phyloP scores from a whole-genome alignment of 2,329 filamentous ascomycete species.

The Paecilomyces dactylethromorphus region DNA sequence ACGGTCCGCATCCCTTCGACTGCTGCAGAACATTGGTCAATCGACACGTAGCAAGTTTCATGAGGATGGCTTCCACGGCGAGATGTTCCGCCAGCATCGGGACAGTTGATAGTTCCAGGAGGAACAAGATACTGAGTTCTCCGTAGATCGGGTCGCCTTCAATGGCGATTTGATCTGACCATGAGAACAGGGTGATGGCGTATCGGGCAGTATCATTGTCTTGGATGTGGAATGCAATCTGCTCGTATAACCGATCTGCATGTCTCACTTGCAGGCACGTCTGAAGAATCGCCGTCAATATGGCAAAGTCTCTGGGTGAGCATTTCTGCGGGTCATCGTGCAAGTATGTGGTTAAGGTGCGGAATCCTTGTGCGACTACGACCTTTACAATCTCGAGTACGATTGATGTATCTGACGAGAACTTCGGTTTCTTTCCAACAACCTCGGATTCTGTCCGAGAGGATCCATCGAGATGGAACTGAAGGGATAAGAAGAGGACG shows the following conservation, averaged over 20 bases:
- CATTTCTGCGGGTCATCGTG: constrained; percentile 65
- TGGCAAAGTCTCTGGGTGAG: constrained; percentile 72
- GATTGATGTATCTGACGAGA: constrained; percentile 45
- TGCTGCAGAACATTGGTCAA: constrained; percentile 69
- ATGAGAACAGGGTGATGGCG: constrained; percentile 82
- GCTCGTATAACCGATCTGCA: constrained; percentile 63
- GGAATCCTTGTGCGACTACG: constrained; percentile 76
- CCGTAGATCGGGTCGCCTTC: constrained; percentile 85
- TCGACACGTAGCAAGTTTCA: constrained; percentile 71
- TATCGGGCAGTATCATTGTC: constrained; percentile 66
- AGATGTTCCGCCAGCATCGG: constrained; percentile 80
- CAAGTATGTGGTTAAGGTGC: constrained; percentile 70
- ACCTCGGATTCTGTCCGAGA: constrained; percentile 28
- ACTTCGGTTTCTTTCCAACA: constrained; percentile 28
- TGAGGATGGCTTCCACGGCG: constrained; percentile 76
- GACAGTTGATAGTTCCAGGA: constrained; percentile 79
- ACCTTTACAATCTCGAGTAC: constrained; percentile 74
- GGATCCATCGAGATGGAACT: constrained; percentile 37
- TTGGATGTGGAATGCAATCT: constrained; percentile 63
- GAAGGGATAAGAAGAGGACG: constrained; percentile 75
- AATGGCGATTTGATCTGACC: constrained; percentile 76
- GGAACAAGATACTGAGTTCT: constrained; percentile 80
- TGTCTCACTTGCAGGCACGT: constrained; percentile 73
- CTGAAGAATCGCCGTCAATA: constrained; percentile 83
- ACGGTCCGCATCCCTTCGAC: constrained; percentile 64